Evolutionary conservation across 495 filamentous ascomycete genomes (phyloP).

Genomic region (Aspergillus incahuasiensis): DNA sequence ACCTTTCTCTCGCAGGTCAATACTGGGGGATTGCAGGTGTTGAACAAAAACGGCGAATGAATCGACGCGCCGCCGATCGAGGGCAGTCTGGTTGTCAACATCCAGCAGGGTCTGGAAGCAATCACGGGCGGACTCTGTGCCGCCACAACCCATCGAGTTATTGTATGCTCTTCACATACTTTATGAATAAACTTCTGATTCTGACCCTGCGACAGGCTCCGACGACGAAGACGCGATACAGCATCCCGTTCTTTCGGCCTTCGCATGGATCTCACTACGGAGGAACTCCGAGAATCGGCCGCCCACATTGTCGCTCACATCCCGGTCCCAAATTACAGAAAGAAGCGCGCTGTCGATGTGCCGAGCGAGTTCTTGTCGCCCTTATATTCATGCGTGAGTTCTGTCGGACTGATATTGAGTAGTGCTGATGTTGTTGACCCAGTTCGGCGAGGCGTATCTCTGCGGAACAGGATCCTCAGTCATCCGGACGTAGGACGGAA

Average conservation of each 20-base stretch:
- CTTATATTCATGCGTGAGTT: slow-evolving; percentile 37
- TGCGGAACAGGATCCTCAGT: slow-evolving; percentile 79
- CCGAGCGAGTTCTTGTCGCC: slow-evolving; percentile 43
- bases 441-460: slow-evolving; percentile 46
- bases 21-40: slow-evolving; percentile 45
- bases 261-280: slow-evolving; percentile 74
- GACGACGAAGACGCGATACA: slow-evolving; percentile 55
- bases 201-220: slow-evolving; percentile 34
- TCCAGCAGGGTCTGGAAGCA: slow-evolving; percentile 86
- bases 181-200: too few species aligned
- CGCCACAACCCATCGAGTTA: slow-evolving; percentile 80
- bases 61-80: slow-evolving; percentile 44
- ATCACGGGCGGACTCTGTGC: slow-evolving; percentile 83
- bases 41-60: slow-evolving; percentile 47
- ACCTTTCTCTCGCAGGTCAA: slow-evolving; percentile 53
- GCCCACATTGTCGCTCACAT: slow-evolving; percentile 35
- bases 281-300: slow-evolving; percentile 31
- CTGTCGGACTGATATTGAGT: neutral
- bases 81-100: slow-evolving; percentile 51
- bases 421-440: neutral
- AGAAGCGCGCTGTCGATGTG: slow-evolving; percentile 37
- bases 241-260: slow-evolving; percentile 91
- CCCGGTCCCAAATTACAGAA: slow-evolving; percentile 32
- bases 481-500: slow-evolving; percentile 85
- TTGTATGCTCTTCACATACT: slow-evolving; percentile 28